Evolutionary conservation across 768 basidiomycete genomes (phyloP), one percentile per base, ranked within the genome.

Genomic region (Collybia sp.): DNA sequence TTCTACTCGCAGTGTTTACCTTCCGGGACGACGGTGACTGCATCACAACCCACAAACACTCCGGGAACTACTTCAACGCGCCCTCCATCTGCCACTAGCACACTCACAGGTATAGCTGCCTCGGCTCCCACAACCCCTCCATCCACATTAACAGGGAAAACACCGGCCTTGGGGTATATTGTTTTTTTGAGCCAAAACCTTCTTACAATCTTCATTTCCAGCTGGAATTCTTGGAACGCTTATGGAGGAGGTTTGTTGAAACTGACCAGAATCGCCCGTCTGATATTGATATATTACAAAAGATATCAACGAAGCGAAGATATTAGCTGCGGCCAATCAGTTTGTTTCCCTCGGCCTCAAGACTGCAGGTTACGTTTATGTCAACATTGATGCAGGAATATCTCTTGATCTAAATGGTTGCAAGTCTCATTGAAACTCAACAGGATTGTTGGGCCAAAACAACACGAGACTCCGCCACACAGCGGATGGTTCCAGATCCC

Each of bases 171-270:
- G 6, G 76, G 76, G 72, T 72, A 47, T 40, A 56, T 35, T 37
- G 17, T 40, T 40, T 16, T 6, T 13, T 12, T 31, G 8, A 38
- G 30, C 30, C 8, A 2, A 6, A 30, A 13, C 45, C 1, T 16
- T 8, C 17, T n/a, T 15, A 48, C 32, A 33, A 53, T 30, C 36
- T 37, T n/a, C 41, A 3, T 3, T 10, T 6, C n/a, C 34, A 76
- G 73, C 32, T 78, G 76, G 76, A 78, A 78, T 52, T 60, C 68
- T 15, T 77, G 75, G 75, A 78, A 78, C 45, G 75, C 75, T 1
- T 78, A 74, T 51, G 59, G 61, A 33, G 66, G 76, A 42, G 50
- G 69, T 70, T 53, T 2, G 65, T 8, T 12, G 8, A 25, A 25
- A 8, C 30, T 43, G 9, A 45, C 40, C 47, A 16, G 25, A n/a